Conservation (phyloP, 495 filamentous ascomycete genomes). For the Xylaria palmicola region DNA sequence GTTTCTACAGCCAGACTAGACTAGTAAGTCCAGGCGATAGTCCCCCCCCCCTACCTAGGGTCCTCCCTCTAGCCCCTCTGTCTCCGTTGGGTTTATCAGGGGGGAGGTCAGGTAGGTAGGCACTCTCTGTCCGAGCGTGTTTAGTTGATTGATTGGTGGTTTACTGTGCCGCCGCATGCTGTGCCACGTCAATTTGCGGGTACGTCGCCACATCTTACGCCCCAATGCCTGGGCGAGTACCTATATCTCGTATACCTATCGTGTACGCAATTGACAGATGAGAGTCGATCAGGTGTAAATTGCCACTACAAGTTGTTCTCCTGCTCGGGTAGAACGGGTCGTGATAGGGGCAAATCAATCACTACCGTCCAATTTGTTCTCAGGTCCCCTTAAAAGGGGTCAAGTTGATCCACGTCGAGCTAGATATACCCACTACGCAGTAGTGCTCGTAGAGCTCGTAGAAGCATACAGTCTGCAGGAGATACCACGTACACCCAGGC, state of each 20-base stretch:
- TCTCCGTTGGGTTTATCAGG: not conserved
- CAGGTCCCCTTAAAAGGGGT: not conserved
- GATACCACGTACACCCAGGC: too few relatives aligned
- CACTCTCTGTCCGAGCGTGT: not conserved
- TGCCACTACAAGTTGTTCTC: not conserved
- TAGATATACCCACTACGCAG: too few relatives aligned
- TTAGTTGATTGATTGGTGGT: not conserved
- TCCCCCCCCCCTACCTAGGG: too few relatives aligned
- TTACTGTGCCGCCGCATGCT: not conserved
- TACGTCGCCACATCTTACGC: not conserved
- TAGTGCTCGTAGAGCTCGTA: too few relatives aligned
- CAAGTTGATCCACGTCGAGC: not conserved
- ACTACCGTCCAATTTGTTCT: not conserved
- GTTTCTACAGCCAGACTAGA: not conserved
- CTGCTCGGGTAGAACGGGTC: not conserved
- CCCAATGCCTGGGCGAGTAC: not conserved
- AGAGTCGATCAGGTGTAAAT: not conserved
- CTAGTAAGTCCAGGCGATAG: too few relatives aligned
- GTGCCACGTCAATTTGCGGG: slow-evolving; percentile 11
- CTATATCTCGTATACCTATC: too few relatives aligned
- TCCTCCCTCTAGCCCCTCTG: not conserved
- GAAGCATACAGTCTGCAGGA: too few relatives aligned
- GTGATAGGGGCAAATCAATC: not conserved
- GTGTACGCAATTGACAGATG: too few relatives aligned
- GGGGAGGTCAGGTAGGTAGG: too few relatives aligned